These are phyloP conservation scores for Colletotrichum sublineola DNA, from an alignment of 2,329 filamentous ascomycete genomes.

Conservation along the genomic window DNA sequence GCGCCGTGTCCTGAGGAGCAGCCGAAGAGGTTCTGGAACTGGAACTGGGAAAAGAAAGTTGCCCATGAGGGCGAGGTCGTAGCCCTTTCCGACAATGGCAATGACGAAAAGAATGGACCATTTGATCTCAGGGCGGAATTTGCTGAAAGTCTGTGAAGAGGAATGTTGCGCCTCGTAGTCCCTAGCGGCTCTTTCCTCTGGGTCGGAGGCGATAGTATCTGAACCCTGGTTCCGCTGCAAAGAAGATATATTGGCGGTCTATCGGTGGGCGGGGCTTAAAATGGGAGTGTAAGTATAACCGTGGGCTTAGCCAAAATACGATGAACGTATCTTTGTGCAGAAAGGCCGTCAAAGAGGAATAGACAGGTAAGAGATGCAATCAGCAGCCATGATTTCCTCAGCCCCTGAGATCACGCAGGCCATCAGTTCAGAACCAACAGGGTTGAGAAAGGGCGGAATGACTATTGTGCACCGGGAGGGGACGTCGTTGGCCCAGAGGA, in stretches of 20 bases:
- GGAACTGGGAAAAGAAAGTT: slow-evolving; percentile 52
- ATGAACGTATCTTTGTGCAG: not conserved
- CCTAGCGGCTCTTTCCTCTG: slow-evolving; percentile 16
- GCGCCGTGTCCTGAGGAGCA: slow-evolving; percentile 39
- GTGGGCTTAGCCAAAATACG: too few relatives aligned
- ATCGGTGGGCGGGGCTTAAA: not conserved
- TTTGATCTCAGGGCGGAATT: slow-evolving; percentile 31
- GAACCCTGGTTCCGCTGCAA: not conserved
- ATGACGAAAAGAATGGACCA: slow-evolving; percentile 43
- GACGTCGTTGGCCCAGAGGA: not conserved
- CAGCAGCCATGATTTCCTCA: not conserved
- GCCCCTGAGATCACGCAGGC: not conserved
- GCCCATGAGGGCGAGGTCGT: slow-evolving; percentile 52
- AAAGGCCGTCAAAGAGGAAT: not conserved
- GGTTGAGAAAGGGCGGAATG: not conserved
- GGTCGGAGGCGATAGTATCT: slow-evolving; percentile 20
- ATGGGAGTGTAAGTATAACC: not conserved
- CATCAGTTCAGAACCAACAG: not conserved
- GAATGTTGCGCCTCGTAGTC: slow-evolving; percentile 21
- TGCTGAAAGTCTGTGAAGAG: slow-evolving; percentile 11
- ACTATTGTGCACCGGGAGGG: not conserved
- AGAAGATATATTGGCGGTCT: not conserved
- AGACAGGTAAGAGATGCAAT: not conserved
- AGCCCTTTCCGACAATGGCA: slow-evolving; percentile 43
- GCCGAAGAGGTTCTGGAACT: slow-evolving; percentile 49